phyloP scores from a whole-genome alignment of 1,284 basidiomycete species.

The Caloboletus inedulis region DNA sequence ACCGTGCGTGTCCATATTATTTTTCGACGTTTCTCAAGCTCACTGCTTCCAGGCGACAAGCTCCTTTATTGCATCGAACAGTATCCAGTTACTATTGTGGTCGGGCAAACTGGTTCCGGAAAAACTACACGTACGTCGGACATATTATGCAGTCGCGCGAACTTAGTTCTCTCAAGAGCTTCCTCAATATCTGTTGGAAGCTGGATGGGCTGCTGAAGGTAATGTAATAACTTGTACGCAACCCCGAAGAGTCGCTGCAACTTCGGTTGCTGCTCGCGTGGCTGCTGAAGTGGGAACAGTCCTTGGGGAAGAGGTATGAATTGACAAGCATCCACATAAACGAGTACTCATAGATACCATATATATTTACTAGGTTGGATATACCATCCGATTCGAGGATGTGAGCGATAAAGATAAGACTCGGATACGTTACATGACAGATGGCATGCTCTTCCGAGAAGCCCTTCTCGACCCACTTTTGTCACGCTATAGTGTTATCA shows the following conservation, averaged over 20 bases:
- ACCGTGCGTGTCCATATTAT: constrained; percentile 50
- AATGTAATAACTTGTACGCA: constrained; percentile 90
- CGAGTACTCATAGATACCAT: background rate
- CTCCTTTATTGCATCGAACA: constrained; percentile 84
- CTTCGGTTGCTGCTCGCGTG: constrained; percentile 88
- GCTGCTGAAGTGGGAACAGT: constrained; percentile 84
- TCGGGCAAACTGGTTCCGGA: constrained; percentile 96
- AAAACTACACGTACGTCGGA: constrained; percentile 88
- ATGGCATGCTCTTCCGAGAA: constrained; percentile 97
- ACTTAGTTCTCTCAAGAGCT: constrained; percentile 57
- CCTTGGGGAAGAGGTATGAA: constrained; percentile 84
- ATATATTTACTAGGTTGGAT: constrained; percentile 70
- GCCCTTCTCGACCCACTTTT: constrained; percentile 86
- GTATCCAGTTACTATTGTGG: constrained; percentile 81
- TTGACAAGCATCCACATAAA: background rate
- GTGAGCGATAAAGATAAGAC: constrained; percentile 79
- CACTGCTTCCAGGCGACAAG: constrained; percentile 53
- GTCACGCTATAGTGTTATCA: constrained; percentile 90
- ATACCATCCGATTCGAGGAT: constrained; percentile 97
- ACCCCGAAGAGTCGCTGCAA: constrained; percentile 92
- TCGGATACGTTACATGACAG: constrained; percentile 95
- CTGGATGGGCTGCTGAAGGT: constrained; percentile 81
- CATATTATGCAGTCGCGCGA: background rate
- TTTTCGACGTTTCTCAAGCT: background rate
- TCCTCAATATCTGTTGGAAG: constrained; percentile 90